A percentile compares a stretch with the other conserved stretches of the same genome.
phyloP scores from a whole-genome alignment of 106 monocot genomes.

The Amphibolis antarctica region DNA sequence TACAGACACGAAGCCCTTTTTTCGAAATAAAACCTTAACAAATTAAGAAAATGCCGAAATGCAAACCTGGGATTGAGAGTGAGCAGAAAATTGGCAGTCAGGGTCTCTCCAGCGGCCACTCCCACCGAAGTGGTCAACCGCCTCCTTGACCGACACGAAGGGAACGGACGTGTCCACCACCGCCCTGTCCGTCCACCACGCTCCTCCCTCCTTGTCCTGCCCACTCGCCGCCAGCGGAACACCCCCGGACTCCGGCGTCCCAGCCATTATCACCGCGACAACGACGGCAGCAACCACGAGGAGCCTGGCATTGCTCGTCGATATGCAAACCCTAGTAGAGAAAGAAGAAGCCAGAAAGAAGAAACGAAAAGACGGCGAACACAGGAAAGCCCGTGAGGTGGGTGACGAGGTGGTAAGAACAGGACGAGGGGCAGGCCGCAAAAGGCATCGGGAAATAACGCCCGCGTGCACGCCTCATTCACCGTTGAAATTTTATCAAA shows the following conservation, averaged over 20 bases:
- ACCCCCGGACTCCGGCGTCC: not conserved
- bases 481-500: too few relatives aligned
- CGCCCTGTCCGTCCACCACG: conserved; percentile 31
- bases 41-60: not conserved
- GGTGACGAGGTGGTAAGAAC: too few relatives aligned
- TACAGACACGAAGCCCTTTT: too few relatives aligned
- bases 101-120: conserved; percentile 64
- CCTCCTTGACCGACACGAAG: conserved; percentile 87
- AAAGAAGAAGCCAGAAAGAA: too few relatives aligned
- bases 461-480: too few relatives aligned
- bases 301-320: too few relatives aligned
- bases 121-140: conserved; percentile 74
- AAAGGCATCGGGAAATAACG: too few relatives aligned
- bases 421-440: too few relatives aligned
- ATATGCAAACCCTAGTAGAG: too few relatives aligned
- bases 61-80: not conserved
- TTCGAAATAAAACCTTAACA: too few relatives aligned
- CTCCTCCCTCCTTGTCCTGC: conserved; percentile 1
- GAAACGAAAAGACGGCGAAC: too few relatives aligned
- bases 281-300: not conserved
- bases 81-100: not conserved
- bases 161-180: conserved; percentile 91
- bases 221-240: not conserved
- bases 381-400: too few relatives aligned
- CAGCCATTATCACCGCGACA: not conserved